Conservation (phyloP, 2,329 filamentous ascomycete species). For the Epichloe bromicola region DNA sequence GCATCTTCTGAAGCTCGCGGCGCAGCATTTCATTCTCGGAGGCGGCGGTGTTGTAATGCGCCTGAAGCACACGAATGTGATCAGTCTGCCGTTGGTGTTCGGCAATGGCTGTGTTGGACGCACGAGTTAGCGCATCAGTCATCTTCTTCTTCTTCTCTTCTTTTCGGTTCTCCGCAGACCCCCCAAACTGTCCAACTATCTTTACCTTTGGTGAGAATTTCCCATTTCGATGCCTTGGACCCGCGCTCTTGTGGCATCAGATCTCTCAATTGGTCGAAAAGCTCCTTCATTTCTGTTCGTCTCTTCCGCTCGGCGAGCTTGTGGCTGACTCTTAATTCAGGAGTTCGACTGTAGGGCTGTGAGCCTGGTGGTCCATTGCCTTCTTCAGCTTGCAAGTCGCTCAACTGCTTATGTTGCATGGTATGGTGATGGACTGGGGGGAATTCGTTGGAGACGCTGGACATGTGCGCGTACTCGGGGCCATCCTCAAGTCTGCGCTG, state of each 20-base stretch:
- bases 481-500: conserved; percentile 60
- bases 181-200: conserved; percentile 9
- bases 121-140: not conserved
- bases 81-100: conserved; percentile 46
- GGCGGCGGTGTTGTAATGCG: conserved; percentile 28
- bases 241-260: conserved; percentile 70
- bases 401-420: conserved; percentile 61
- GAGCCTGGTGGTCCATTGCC: conserved; percentile 36
- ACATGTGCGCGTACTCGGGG: conserved; percentile 36
- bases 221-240: conserved; percentile 81
- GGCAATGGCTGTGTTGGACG: conserved; percentile 35
- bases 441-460: conserved; percentile 39
- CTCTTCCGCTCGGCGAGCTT: conserved; percentile 77
- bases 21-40: conserved; percentile 36
- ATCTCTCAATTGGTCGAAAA: conserved; percentile 70
- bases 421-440: conserved; percentile 58
- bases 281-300: conserved; percentile 75
- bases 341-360: conserved; percentile 72
- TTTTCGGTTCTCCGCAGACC: not conserved
- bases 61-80: conserved; percentile 31
- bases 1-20: conserved; percentile 33
- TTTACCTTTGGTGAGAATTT: conserved; percentile 71
- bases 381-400: conserved; percentile 51
- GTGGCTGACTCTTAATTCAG: conserved; percentile 70
- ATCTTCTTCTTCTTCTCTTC: not conserved